These are phyloP conservation scores for Balansia obtecta DNA, from an alignment of 2,329 filamentous ascomycete species.

Conservation along the genomic window DNA sequence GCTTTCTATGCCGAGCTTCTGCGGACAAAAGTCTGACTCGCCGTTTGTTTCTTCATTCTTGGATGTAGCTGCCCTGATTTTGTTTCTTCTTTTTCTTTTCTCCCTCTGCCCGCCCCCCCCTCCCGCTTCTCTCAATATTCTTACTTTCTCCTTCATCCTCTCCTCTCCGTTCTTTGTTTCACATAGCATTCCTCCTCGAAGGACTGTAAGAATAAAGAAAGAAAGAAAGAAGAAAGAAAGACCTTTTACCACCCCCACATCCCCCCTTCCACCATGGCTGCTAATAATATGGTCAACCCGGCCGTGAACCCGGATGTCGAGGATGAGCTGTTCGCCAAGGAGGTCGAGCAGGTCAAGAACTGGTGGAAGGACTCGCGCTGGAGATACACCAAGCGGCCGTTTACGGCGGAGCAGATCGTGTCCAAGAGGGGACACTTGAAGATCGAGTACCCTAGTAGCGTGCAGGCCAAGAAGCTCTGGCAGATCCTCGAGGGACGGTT, in stretches of 20 bases:
- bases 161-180: too few relatives aligned
- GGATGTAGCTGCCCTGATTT: background rate
- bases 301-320: slow-evolving; percentile 44
- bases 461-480: slow-evolving; percentile 90
- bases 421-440: slow-evolving; percentile 85
- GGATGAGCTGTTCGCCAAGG: slow-evolving; percentile 60
- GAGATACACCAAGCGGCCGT: slow-evolving; percentile 84
- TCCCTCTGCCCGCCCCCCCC: too few relatives aligned
- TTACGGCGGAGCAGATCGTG: slow-evolving; percentile 93
- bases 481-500: slow-evolving; percentile 76
- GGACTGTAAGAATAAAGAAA: too few relatives aligned
- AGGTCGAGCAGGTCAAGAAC: slow-evolving; percentile 78
- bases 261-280: slow-evolving; percentile 36
- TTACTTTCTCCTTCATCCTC: too few relatives aligned
- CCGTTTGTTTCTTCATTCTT: background rate
- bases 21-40: background rate
- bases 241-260: too few relatives aligned
- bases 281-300: slow-evolving; percentile 49
- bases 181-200: too few relatives aligned
- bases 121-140: too few relatives aligned
- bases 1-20: background rate
- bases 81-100: background rate
- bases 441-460: slow-evolving; percentile 84
- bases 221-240: too few relatives aligned
- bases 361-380: slow-evolving; percentile 94